Evolutionary conservation across 2,329 filamentous ascomycete genomes (phyloP).

Genomic region (Colletotrichum sp.): DNA sequence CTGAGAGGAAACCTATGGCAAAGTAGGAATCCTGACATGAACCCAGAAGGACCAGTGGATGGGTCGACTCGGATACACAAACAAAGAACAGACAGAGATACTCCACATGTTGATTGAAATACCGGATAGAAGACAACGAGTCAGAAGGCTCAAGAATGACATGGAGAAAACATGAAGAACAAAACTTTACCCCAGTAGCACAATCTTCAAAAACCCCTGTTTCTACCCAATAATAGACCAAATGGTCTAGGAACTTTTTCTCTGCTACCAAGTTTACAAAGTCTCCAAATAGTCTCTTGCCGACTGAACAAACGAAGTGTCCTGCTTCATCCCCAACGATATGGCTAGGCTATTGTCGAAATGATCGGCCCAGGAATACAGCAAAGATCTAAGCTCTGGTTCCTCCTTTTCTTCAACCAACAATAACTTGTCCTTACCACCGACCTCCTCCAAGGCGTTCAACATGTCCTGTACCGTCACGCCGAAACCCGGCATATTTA

Average conservation of each 20-base stretch:
- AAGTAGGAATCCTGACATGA: rapidly evolving
- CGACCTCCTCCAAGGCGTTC: neutral
- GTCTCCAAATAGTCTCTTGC: neutral
- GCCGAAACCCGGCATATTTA: neutral
- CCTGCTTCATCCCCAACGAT: neutral
- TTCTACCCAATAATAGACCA: neutral
- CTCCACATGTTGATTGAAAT: rapidly evolving
- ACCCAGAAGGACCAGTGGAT: neutral
- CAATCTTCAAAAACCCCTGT: neutral
- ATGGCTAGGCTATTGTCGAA: neutral
- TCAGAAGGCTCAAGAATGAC: neutral
- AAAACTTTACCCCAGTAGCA: rapidly evolving
- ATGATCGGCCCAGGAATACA: neutral
- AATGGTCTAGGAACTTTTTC: rapidly evolving
- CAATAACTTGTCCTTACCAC: neutral
- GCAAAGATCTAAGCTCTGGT: neutral
- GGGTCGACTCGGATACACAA: neutral
- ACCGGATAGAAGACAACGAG: neutral
- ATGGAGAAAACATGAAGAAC: neutral
- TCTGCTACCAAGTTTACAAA: neutral
- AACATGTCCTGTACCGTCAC: neutral
- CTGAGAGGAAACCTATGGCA: neutral
- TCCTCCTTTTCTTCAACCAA: neutral
- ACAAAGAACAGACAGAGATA: neutral
- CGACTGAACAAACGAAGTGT: neutral